These are phyloP conservation scores for Annulohypoxylon nitens DNA, from an alignment of 495 filamentous ascomycete species.

Conservation along the genomic window DNA sequence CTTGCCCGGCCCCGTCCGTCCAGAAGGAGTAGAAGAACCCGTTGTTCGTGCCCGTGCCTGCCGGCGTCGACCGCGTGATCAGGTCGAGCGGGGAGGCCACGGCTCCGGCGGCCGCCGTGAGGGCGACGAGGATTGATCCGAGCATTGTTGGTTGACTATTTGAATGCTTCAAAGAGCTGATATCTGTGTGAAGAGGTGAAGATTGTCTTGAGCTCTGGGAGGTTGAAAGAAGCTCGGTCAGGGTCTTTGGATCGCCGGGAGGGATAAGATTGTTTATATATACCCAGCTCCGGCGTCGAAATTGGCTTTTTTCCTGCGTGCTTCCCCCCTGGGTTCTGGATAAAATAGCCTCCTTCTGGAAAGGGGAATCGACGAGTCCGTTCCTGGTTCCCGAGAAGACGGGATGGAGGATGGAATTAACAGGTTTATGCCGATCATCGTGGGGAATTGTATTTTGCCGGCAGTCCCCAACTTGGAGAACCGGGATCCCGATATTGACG, in stretches of 20 bases:
- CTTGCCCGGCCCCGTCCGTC: slow-evolving; percentile 69
- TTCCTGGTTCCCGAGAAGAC: slow-evolving; percentile 46
- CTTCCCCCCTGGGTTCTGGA: slow-evolving; percentile 7
- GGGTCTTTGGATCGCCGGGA: slow-evolving; percentile 30
- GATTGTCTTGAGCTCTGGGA: slow-evolving; percentile 17
- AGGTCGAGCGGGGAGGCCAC: slow-evolving; percentile 58
- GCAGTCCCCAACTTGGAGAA: slow-evolving; percentile 32
- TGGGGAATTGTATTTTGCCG: slow-evolving; percentile 44
- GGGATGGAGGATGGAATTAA: slow-evolving; percentile 28
- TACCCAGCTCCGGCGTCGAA: slow-evolving; percentile 5
- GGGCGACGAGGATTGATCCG: slow-evolving; percentile 55
- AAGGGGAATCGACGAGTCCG: slow-evolving; percentile 36
- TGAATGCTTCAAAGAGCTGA: slow-evolving; percentile 6
- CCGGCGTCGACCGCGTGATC: slow-evolving; percentile 51
- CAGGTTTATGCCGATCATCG: slow-evolving; percentile 42
- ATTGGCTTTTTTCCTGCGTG: not conserved
- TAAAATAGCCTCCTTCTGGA: slow-evolving; percentile 39
- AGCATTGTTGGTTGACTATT: slow-evolving; percentile 31
- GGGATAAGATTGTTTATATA: slow-evolving; percentile 39
- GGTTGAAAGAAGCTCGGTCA: slow-evolving; percentile 18
- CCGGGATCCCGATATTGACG: slow-evolving; percentile 41
- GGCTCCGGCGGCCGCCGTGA: slow-evolving; percentile 52
- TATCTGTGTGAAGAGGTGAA: not conserved
- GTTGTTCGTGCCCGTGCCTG: slow-evolving; percentile 63
- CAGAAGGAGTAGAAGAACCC: slow-evolving; percentile 76